phyloP scores from a whole-genome alignment of 306 rosid genomes.

The Gastrolobium villosum region DNA sequence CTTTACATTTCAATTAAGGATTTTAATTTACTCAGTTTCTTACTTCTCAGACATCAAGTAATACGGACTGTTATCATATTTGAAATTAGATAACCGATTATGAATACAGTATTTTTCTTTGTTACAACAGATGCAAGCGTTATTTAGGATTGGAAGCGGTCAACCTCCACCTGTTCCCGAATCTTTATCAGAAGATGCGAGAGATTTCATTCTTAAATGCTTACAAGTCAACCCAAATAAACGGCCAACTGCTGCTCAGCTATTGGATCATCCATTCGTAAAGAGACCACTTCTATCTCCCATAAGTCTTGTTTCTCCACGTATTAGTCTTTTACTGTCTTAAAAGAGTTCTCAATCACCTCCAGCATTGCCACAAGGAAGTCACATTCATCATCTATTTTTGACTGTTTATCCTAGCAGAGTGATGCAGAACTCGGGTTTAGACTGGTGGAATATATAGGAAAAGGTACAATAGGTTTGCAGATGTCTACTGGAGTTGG shows the following conservation, averaged over 20 bases:
- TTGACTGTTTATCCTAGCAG: not conserved
- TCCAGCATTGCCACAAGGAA: not conserved
- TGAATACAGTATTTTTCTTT: not conserved
- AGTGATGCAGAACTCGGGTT: not conserved
- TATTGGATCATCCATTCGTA: slow-evolving; percentile 63
- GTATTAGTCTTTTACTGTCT: slow-evolving; percentile 29
- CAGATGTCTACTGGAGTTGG: not conserved
- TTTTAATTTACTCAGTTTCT: slow-evolving; percentile 1
- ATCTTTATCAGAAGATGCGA: slow-evolving; percentile 55
- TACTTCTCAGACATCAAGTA: not conserved
- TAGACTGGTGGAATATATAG: not conserved
- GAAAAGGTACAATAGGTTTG: slow-evolving; percentile 12
- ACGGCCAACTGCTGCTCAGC: slow-evolving; percentile 55
- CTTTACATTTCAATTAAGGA: not conserved
- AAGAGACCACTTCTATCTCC: slow-evolving; percentile 56
- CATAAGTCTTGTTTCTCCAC: slow-evolving; percentile 54
- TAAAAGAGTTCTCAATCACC: slow-evolving; percentile 30
- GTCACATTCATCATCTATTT: not conserved
- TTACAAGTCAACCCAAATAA: slow-evolving; percentile 57
- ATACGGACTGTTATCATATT: not conserved
- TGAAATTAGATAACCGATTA: not conserved
- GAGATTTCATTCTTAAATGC: slow-evolving; percentile 59
- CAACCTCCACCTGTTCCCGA: slow-evolving; percentile 58
- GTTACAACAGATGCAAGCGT: slow-evolving; percentile 51
- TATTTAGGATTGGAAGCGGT: slow-evolving; percentile 55